These are phyloP conservation scores for Drechslerella stenobrocha DNA, from an alignment of 2,329 filamentous ascomycete genomes.

Conservation along the genomic window DNA sequence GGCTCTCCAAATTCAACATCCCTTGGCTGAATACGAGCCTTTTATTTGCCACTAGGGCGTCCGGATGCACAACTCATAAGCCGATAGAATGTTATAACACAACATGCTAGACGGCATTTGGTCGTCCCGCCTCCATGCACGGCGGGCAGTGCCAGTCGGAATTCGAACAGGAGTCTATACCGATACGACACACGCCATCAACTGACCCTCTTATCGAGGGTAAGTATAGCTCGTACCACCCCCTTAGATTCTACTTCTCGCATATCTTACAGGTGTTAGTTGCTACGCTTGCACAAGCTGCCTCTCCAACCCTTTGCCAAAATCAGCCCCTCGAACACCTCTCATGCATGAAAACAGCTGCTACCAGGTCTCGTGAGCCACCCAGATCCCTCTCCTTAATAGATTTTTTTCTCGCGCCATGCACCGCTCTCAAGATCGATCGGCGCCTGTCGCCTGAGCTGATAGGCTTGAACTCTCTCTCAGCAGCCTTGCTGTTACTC, in stretches of 20 bases:
- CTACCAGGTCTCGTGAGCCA: background rate
- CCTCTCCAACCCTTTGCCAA: slow-evolving; percentile 2
- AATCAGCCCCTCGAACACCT: slow-evolving; percentile 1
- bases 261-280: no score
- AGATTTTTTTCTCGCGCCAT: background rate
- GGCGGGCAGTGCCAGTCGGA: no score
- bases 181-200: background rate
- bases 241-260: no score
- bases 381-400: background rate
- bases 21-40: background rate
- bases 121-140: no score
- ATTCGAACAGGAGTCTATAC: no score
- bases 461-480: background rate
- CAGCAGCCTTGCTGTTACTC: background rate
- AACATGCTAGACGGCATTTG: no score
- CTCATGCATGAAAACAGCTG: background rate
- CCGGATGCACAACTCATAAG: background rate
- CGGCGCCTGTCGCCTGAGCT: background rate
- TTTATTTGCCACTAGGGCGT: background rate
- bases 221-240: no score
- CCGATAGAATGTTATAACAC: no score
- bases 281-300: background rate
- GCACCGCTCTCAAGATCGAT: background rate
- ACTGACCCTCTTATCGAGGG: no score
- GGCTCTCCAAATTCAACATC: background rate